These are phyloP conservation scores for Anisodus tanguticus DNA, from an alignment of 257 asterid genomes.

Conservation along the genomic window DNA sequence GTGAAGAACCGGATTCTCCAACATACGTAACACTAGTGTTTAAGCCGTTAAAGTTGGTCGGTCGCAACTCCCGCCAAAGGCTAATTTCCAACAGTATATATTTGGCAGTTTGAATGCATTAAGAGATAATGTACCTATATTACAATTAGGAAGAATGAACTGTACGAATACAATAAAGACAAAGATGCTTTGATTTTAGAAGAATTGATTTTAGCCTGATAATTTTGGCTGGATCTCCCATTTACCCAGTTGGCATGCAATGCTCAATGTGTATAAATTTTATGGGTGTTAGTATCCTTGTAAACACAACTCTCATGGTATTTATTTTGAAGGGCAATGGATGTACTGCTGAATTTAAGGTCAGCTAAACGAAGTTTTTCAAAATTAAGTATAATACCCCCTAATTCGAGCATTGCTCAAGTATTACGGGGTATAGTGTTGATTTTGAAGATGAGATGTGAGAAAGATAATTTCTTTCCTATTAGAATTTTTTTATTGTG, in stretches of 20 bases:
- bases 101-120: neutral
- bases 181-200: no score
- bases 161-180: neutral
- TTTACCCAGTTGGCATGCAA: neutral
- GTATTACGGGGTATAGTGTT: no score
- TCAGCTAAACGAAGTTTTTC: neutral
- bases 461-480: no score
- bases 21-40: no score
- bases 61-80: no score
- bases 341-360: neutral
- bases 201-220: neutral
- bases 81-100: no score
- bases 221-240: neutral
- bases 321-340: neutral
- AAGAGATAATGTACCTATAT: neutral
- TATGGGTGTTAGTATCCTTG: neutral
- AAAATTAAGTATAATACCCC: no score
- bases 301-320: neutral
- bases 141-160: neutral
- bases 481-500: no score
- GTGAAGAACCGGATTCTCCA: no score
- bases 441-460: no score
- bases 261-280: neutral
- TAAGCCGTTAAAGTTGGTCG: no score
- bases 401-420: no score